Evolutionary conservation across 108 stramenopile species (phyloP).

Genomic region (Halocafeteria seosinensis): DNA sequence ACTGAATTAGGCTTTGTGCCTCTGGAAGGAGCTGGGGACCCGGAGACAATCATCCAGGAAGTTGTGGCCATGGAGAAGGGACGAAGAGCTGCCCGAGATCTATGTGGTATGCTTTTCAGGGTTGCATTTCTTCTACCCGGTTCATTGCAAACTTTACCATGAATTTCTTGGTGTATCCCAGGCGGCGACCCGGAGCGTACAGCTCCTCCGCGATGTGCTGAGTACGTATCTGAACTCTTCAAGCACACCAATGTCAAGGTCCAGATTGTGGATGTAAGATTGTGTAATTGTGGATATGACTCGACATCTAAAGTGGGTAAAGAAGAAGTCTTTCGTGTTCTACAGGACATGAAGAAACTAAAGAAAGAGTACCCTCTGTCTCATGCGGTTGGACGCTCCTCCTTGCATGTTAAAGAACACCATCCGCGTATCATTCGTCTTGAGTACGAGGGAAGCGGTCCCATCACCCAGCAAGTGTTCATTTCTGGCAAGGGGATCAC

Average conservation of each 20-base stretch:
- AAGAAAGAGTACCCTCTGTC: background rate
- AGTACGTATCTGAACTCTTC: background rate
- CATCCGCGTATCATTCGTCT: background rate
- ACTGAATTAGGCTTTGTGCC: background rate
- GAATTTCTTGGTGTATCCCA: too few relatives aligned
- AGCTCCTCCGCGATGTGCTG: background rate
- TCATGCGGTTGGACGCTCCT: background rate
- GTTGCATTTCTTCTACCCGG: too few relatives aligned
- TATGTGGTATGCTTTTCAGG: too few relatives aligned
- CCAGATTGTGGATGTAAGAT: too few relatives aligned
- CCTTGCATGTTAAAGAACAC: background rate
- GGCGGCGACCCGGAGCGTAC: constrained; percentile 1
- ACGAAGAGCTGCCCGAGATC: background rate
- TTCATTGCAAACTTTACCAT: too few relatives aligned
- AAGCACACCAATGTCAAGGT: too few relatives aligned
- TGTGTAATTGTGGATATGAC: too few relatives aligned
- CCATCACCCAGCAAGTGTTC: background rate
- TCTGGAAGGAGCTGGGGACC: background rate
- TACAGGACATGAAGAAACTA: background rate
- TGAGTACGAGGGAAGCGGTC: background rate
- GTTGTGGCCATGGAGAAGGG: background rate
- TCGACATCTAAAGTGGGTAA: background rate
- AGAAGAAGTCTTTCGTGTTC: background rate
- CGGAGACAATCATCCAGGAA: too few relatives aligned
- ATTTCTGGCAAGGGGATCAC: constrained; percentile 9